These are phyloP conservation scores for Fusarium palustre DNA, from an alignment of 2,329 filamentous ascomycete species.

Conservation along the genomic window DNA sequence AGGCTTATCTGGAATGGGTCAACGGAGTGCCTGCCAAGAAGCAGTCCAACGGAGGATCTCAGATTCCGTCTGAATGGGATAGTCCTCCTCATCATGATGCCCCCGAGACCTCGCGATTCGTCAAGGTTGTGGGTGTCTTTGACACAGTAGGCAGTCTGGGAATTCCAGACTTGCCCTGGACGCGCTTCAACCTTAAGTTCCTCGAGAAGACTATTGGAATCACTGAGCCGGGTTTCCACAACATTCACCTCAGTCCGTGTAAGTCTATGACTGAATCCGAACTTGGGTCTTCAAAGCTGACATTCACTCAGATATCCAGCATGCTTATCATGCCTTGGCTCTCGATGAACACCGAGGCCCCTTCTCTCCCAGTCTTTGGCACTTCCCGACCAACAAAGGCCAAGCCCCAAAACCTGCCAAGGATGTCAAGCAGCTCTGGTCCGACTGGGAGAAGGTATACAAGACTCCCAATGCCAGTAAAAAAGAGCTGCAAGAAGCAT, in stretches of 20 bases:
- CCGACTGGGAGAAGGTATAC: constrained; percentile 17
- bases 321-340: constrained; percentile 67
- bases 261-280: constrained; percentile 11
- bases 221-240: constrained; percentile 41
- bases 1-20: constrained; percentile 42
- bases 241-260: constrained; percentile 45
- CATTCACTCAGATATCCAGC: constrained; percentile 53
- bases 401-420: constrained; percentile 16
- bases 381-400: constrained; percentile 31
- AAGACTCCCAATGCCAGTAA: constrained; percentile 21
- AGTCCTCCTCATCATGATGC: constrained; percentile 41
- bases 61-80: constrained; percentile 28
- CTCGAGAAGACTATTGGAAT: constrained; percentile 37
- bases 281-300: constrained; percentile 9
- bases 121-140: constrained; percentile 44
- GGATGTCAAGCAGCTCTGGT: constrained; percentile 23
- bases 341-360: constrained; percentile 62
- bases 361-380: constrained; percentile 50
- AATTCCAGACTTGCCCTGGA: constrained; percentile 43
- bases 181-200: constrained; percentile 40
- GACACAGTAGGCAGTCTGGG: constrained; percentile 46
- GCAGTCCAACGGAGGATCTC: constrained; percentile 19
- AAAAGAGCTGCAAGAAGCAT: constrained; percentile 23
- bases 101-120: constrained; percentile 35
- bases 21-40: constrained; percentile 38